Evolutionary conservation across 495 filamentous ascomycete genomes (phyloP).

Genomic region (Penicillium odoratum): DNA sequence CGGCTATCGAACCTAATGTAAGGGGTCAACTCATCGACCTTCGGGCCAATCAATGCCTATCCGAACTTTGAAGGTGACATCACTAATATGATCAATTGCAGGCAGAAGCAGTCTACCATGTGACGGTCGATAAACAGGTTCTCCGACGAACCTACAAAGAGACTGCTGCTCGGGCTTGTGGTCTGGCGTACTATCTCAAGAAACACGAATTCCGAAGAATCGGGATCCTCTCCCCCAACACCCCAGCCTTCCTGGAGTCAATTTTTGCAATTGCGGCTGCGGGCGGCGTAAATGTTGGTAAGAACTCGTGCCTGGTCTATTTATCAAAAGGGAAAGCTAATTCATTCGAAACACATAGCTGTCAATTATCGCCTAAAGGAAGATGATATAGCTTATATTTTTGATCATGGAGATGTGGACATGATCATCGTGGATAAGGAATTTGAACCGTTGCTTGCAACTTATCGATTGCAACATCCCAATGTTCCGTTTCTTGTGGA

Average conservation of each 20-base stretch:
- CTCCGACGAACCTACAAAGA: slow-evolving; percentile 77
- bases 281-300: slow-evolving; percentile 73
- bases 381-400: slow-evolving; percentile 89
- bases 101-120: slow-evolving; percentile 84
- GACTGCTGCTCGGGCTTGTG: slow-evolving; percentile 78
- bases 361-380: slow-evolving; percentile 90
- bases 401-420: slow-evolving; percentile 81
- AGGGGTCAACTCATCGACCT: slow-evolving; percentile 15
- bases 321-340: not conserved
- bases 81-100: slow-evolving; percentile 21
- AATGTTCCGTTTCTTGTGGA: slow-evolving; percentile 73
- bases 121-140: slow-evolving; percentile 73
- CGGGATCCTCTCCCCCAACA: slow-evolving; percentile 87
- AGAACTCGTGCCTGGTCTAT: slow-evolving; percentile 1
- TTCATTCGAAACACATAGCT: slow-evolving; percentile 31
- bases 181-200: slow-evolving; percentile 81
- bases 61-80: not conserved
- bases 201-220: slow-evolving; percentile 68
- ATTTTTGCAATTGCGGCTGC: slow-evolving; percentile 89
- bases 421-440: slow-evolving; percentile 86
- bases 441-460: slow-evolving; percentile 66
- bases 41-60: not conserved
- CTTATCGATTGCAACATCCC: slow-evolving; percentile 59
- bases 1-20: slow-evolving; percentile 84
- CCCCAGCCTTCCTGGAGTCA: slow-evolving; percentile 87